These are phyloP conservation scores for Thelonectria blattea DNA, from an alignment of 2,329 filamentous ascomycete species.

Conservation along the genomic window DNA sequence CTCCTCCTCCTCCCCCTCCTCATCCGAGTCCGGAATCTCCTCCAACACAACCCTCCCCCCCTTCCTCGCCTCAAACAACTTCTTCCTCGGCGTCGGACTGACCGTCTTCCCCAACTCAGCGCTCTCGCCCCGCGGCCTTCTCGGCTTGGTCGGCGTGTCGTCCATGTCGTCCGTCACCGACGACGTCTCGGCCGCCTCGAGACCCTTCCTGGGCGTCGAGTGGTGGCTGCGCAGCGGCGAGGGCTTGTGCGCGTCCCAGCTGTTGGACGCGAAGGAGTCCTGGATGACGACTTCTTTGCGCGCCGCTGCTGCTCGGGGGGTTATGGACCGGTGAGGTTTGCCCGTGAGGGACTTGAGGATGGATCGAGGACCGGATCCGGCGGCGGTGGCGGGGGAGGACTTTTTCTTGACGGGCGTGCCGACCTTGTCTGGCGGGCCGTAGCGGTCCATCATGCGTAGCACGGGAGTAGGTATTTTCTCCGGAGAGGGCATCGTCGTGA, in stretches of 20 bases:
- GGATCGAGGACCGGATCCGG: constrained; percentile 18
- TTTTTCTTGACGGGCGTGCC: constrained; percentile 49
- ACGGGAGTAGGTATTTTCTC: constrained; percentile 41
- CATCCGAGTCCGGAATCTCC: constrained; percentile 60
- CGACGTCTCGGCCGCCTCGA: constrained; percentile 24
- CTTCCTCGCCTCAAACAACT: constrained; percentile 26
- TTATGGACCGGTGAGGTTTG: constrained; percentile 27
- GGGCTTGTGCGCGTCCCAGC: constrained; percentile 35
- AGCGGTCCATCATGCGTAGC: constrained; percentile 43
- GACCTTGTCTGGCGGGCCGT: constrained; percentile 43
- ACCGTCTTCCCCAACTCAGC: constrained; percentile 28
- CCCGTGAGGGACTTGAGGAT: constrained; percentile 33
- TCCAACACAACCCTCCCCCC: constrained; percentile 40
- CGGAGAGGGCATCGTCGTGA: constrained; percentile 45
- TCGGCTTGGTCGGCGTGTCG: constrained; percentile 33
- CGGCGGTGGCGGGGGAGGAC: constrained; percentile 35
- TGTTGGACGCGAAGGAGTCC: constrained; percentile 53
- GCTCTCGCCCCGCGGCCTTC: constrained; percentile 24
- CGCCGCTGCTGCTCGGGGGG: constrained; percentile 14
- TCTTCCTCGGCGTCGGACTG: constrained; percentile 33
- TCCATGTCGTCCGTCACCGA: constrained; percentile 34
- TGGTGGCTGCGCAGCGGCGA: constrained; percentile 31
- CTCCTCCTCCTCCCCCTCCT: constrained; percentile 46
- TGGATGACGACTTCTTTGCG: constrained; percentile 47
- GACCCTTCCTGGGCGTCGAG: constrained; percentile 19